These are phyloP conservation scores for Coemansia reversa DNA, from an alignment of 192 early-diverging fungal species.

Conservation along the genomic window DNA sequence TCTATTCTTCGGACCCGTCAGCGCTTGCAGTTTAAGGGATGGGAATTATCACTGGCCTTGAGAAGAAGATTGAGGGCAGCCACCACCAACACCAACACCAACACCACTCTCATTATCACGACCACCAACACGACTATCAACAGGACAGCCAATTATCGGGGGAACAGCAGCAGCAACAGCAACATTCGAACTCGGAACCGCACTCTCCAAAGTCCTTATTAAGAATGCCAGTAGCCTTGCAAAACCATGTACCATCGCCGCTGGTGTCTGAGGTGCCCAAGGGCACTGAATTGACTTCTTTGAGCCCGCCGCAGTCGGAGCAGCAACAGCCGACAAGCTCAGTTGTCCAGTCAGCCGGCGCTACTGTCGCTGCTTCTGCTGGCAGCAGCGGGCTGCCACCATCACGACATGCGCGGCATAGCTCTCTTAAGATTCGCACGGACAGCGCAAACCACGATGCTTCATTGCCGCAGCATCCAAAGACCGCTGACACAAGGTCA, in stretches of 20 bases:
- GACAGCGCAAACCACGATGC: conserved; percentile 30
- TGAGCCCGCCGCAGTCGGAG: neutral
- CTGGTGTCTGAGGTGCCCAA: too few species aligned
- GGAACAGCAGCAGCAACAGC: conserved; percentile 9
- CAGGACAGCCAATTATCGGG: neutral
- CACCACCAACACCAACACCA: conserved; percentile 23
- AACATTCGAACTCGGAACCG: neutral
- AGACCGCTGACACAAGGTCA: conserved; percentile 36
- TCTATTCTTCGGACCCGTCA: too few species aligned
- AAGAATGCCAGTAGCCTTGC: too few species aligned
- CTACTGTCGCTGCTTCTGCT: conserved; percentile 9
- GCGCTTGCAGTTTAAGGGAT: conserved; percentile 16
- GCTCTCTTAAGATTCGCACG: conserved; percentile 38
- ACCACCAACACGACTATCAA: conserved; percentile 17
- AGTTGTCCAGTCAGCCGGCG: too few species aligned
- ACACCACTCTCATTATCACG: conserved; percentile 4
- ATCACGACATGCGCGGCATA: conserved; percentile 21
- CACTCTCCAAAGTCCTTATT: neutral
- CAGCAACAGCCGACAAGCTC: neutral
- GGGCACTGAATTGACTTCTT: too few species aligned
- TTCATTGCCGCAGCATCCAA: conserved; percentile 32
- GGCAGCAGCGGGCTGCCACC: conserved; percentile 1
- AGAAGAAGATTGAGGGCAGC: conserved; percentile 25
- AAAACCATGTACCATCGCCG: too few species aligned
- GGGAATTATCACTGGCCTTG: conserved; percentile 38